Base-by-base conservation (phyloP, 495 filamentous ascomycete genomes). In the Penicillium silybi region DNA sequence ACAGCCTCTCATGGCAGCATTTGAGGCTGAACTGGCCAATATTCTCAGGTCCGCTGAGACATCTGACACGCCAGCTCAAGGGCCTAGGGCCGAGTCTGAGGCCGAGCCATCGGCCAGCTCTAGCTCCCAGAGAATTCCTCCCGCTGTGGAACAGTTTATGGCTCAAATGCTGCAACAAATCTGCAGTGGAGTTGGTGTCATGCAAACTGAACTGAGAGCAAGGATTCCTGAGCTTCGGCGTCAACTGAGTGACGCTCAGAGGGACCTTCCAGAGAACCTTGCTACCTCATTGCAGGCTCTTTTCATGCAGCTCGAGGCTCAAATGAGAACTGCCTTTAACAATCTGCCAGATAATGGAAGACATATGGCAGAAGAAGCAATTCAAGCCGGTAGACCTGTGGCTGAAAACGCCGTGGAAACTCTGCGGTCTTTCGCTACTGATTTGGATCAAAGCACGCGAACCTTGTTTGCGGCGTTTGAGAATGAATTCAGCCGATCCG, bases 11-110 rank as follows among this genome's bases (percentile, higher is more conserved):
- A 63, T 82, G 43, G 71, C 69, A 34, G 73, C 73, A 35, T 80
- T 80, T 41, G 78, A 80, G 44, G 70, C 67, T n/a, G 77, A 82
- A 52, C 60, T 82, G 55, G 68, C 78, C 34, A 75, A 64, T 48
- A 60, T 80, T 13, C 54, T 79, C 41, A 34, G 65, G 48, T 41
- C 64, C 27, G 41, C 54, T 2, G 63, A 66, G 1, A 43, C 46
- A 22, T 38, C 63, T 17, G 63, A 61, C 6, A 43, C 46, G 29
- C 52, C 34, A 35, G 43, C 48, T 22, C 46, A 56, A 13, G 45
- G 58, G 22, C 35, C 52, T 19, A 54, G 52, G 20, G 16, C 59
- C 23, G 45, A 56, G 15, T 43, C 60, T 26, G 37, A 56, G 15
- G 22, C 50, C 7, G 53, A 64, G 19, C 38, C 53, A 11, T 58